Evolutionary conservation across 176 grass and related monocot genomes (phyloP).

Genomic region (Avena atlantica): DNA sequence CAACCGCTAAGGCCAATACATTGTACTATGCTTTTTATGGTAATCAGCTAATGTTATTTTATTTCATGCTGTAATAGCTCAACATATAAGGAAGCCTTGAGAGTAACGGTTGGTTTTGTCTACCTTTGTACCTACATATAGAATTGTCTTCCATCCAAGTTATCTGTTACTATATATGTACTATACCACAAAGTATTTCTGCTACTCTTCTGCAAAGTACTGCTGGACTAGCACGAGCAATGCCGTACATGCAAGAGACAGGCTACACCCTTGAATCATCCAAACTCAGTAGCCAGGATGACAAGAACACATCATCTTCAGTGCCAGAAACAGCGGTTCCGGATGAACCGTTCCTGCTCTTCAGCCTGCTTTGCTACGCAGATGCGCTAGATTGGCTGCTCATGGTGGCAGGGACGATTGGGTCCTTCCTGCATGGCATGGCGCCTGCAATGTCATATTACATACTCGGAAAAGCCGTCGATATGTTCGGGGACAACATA

Average conservation of each 20-base stretch:
- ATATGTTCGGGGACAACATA: constrained; percentile 55
- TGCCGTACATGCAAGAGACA: constrained; percentile 24
- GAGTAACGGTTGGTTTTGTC: constrained; percentile 24
- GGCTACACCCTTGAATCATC: neutral
- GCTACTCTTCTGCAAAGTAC: constrained; percentile 33
- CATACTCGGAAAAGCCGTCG: constrained; percentile 54
- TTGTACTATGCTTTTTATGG: neutral
- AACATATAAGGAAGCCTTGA: constrained; percentile 25
- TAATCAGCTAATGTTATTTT: neutral
- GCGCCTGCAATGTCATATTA: constrained; percentile 53
- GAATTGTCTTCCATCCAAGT: neutral
- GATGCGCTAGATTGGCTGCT: constrained; percentile 62
- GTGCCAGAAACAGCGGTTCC: neutral
- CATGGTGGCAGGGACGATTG: constrained; percentile 52
- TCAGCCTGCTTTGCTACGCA: constrained; percentile 54
- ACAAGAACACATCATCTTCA: neutral
- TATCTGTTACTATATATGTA: constrained; percentile 1
- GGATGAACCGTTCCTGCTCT: constrained; percentile 30
- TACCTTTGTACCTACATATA: constrained; percentile 26
- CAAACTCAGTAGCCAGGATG: constrained; percentile 2
- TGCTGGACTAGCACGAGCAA: constrained; percentile 20
- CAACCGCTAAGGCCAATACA: neutral
- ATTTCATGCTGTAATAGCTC: constrained; percentile 10
- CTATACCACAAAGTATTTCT: neutral
- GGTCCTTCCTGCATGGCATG: constrained; percentile 62